Conservation (phyloP, 352 stramenopile species). For the Nothophytophthora sp. region DNA sequence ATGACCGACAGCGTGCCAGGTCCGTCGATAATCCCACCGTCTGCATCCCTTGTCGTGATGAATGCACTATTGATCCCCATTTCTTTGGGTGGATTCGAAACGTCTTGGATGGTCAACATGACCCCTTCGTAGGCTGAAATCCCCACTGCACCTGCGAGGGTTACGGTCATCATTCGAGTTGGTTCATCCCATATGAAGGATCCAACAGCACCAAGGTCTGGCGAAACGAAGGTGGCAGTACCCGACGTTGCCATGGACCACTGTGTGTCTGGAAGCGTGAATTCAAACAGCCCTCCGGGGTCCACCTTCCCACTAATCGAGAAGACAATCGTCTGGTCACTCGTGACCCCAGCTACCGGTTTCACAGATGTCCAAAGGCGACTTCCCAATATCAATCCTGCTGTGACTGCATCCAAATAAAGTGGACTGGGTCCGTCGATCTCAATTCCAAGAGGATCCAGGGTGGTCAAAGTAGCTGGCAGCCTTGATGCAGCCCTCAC, state of each 20-base stretch:
- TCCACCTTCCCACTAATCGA: conserved; percentile 40
- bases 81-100: conserved; percentile 61
- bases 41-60: conserved; percentile 32
- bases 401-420: conserved; percentile 40
- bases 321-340: conserved; percentile 48
- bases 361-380: conserved; percentile 44
- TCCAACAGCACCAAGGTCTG: conserved; percentile 32
- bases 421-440: conserved; percentile 58
- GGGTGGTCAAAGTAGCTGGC: conserved; percentile 37
- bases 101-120: conserved; percentile 27
- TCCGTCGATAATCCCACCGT: conserved; percentile 51
- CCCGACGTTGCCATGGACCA: conserved; percentile 36
- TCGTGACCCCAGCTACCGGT: conserved; percentile 48
- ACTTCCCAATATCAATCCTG: conserved; percentile 45
- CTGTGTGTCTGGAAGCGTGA: conserved; percentile 42
- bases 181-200: conserved; percentile 31
- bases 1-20: conserved; percentile 44
- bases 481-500: conserved; percentile 23
- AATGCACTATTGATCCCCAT: conserved; percentile 40
- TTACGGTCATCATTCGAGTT: conserved; percentile 35
- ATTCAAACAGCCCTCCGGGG: conserved; percentile 38
- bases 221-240: conserved; percentile 31
- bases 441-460: conserved; percentile 30
- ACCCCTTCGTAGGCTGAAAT: conserved; percentile 37
- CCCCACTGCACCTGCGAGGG: conserved; percentile 14